Percentiles rank a stretch among this genome's conserved stretches.
These are phyloP conservation scores for Corylus americana DNA, from an alignment of 306 rosid species.

Conservation along the genomic window DNA sequence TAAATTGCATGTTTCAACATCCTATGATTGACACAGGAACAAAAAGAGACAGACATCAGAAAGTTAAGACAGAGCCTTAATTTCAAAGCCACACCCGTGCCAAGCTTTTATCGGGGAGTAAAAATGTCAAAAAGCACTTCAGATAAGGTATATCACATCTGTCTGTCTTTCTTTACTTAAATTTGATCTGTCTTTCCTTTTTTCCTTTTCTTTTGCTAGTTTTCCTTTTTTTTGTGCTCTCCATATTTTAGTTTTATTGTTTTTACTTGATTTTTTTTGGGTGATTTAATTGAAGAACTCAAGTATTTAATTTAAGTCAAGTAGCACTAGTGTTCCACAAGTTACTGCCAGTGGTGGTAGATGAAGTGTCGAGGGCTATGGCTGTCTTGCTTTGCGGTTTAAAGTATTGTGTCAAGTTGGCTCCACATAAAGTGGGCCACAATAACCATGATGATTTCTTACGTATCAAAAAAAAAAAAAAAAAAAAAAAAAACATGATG, in stretches of 20 bases:
- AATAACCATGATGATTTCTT: conserved; percentile 20
- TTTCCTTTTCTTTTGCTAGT: background rate
- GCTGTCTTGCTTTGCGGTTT: conserved; percentile 24
- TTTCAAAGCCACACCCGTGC: conserved; percentile 56
- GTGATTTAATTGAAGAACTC: conserved; percentile 16
- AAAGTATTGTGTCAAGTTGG: conserved; percentile 29
- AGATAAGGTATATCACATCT: conserved; percentile 49
- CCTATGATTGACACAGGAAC: conserved; percentile 45
- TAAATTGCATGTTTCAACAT: conserved; percentile 24
- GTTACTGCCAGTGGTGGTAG: conserved; percentile 16
- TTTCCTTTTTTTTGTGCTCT: background rate
- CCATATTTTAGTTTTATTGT: background rate
- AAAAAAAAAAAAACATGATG: conserved; percentile 13
- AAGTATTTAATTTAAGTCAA: conserved; percentile 17
- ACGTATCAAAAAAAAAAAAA: background rate
- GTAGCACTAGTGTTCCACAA: conserved; percentile 28
- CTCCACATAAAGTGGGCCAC: conserved; percentile 34
- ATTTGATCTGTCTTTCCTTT: background rate
- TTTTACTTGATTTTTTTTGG: background rate
- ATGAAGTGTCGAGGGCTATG: conserved; percentile 24
- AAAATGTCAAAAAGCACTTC: conserved; percentile 44
- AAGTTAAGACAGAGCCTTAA: conserved; percentile 43
- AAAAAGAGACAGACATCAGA: conserved; percentile 53
- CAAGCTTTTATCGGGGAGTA: conserved; percentile 45
- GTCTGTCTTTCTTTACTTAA: conserved; percentile 1